A percentile compares a stretch with the other conserved stretches of the same genome.
phyloP scores from a whole-genome alignment of 495 filamentous ascomycete species.

The Margaritispora aquatica region DNA sequence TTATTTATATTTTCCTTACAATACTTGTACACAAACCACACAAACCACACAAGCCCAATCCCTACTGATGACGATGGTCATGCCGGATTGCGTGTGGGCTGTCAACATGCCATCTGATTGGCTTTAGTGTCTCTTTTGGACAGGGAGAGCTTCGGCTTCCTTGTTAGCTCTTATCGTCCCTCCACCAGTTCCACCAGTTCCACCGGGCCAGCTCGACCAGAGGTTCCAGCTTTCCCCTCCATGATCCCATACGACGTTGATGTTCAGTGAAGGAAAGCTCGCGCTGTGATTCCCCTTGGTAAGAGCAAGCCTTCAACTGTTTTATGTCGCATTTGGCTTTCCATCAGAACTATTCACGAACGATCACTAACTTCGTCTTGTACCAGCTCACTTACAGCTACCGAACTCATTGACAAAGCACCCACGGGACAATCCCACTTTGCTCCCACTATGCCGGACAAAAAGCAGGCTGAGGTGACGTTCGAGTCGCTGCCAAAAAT shows the following conservation, averaged over 20 bases:
- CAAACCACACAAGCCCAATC: too few relatives aligned
- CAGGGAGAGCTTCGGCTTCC: conserved; percentile 6
- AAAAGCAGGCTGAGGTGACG: conserved; percentile 36
- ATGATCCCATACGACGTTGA: too few relatives aligned
- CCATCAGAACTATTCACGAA: too few relatives aligned
- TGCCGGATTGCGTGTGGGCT: conserved; percentile 1
- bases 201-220: background rate
- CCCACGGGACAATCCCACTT: background rate
- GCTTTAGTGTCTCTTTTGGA: background rate
- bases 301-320: background rate
- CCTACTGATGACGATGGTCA: conserved; percentile 3
- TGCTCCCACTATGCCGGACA: conserved; percentile 15
- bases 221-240: too few relatives aligned
- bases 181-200: background rate
- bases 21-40: too few relatives aligned
- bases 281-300: too few relatives aligned
- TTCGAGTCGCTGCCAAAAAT: conserved; percentile 56
- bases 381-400: too few relatives aligned
- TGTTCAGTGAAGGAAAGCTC: too few relatives aligned
- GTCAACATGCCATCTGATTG: background rate
- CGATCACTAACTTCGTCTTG: too few relatives aligned
- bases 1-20: too few relatives aligned
- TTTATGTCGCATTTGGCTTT: too few relatives aligned
- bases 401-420: too few relatives aligned
- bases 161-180: conserved; percentile 6